Percentiles rank a stretch among this genome's conserved stretches.
Conservation (phyloP, 805 yeast genomes). For the Wickerhamiella kazuoi region DNA sequence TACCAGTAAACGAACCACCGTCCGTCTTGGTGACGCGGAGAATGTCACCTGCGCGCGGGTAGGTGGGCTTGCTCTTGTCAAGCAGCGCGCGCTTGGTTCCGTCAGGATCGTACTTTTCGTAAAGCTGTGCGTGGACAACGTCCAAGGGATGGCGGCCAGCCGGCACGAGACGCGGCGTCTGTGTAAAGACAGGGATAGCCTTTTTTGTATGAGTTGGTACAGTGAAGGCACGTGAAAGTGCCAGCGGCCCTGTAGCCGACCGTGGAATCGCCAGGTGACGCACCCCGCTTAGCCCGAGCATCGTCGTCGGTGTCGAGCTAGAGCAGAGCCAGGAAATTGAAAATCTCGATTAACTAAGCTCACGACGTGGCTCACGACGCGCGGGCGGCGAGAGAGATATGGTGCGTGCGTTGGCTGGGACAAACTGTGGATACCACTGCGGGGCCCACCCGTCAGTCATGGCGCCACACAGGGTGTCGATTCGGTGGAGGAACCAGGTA, state of each 20-base stretch:
- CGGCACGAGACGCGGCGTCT: constrained; percentile 19
- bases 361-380: too few relatives aligned
- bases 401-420: too few relatives aligned
- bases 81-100: constrained; percentile 48
- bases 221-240: constrained; percentile 11
- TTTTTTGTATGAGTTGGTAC: constrained; percentile 27
- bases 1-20: constrained; percentile 49
- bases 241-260: neutral
- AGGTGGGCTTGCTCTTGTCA: constrained; percentile 27
- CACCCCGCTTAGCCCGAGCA: too few relatives aligned
- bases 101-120: constrained; percentile 46
- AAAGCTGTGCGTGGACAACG: constrained; percentile 34
- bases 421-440: too few relatives aligned
- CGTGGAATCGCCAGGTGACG: too few relatives aligned
- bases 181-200: constrained; percentile 20
- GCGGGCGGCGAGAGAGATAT: too few relatives aligned
- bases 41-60: constrained; percentile 65
- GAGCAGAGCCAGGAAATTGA: too few relatives aligned
- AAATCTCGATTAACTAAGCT: too few relatives aligned
- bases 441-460: too few relatives aligned
- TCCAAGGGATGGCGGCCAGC: constrained; percentile 22
- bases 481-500: too few relatives aligned
- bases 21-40: constrained; percentile 55
- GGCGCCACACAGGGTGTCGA: too few relatives aligned
- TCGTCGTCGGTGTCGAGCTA: too few relatives aligned